Conservation (phyloP, 1,139 yeast genomes). For the Blastobotrys arbuscula region DNA sequence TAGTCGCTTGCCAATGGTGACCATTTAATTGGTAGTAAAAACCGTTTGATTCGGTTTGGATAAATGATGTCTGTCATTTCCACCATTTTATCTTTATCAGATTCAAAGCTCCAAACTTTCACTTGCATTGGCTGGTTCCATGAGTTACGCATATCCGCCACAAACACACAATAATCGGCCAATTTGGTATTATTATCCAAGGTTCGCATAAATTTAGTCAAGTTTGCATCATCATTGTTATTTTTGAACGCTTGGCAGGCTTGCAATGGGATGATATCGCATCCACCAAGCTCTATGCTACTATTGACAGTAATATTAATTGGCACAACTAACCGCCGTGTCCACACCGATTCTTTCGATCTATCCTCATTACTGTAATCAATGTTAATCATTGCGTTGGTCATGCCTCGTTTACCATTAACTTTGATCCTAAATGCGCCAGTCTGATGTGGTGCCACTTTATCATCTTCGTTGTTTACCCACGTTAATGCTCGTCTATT, state of each 20-base stretch:
- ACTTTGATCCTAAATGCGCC: constrained; percentile 50
- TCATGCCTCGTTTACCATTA: constrained; percentile 69
- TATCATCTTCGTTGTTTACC: constrained; percentile 18
- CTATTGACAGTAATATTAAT: constrained; percentile 63
- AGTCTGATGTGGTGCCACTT: constrained; percentile 25
- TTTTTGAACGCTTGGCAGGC: constrained; percentile 16
- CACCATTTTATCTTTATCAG: constrained; percentile 21
- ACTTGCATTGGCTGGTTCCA: constrained; percentile 45
- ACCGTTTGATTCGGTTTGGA: constrained; percentile 51
- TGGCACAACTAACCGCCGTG: constrained; percentile 58
- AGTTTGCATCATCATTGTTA: constrained; percentile 5
- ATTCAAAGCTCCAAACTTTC: constrained; percentile 33
- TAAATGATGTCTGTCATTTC: constrained; percentile 34
- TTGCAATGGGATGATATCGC: constrained; percentile 55
- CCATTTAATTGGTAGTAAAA: constrained; percentile 65
- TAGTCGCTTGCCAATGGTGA: constrained; percentile 43
- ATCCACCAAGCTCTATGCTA: constrained; percentile 67
- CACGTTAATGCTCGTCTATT: constrained; percentile 51
- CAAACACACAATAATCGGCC: constrained; percentile 54
- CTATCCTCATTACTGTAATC: constrained; percentile 49
- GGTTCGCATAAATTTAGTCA: constrained; percentile 16
- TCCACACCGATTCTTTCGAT: constrained; percentile 31
- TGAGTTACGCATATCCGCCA: constrained; percentile 64
- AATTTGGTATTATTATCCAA: constrained; percentile 28
- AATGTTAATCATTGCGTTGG: constrained; percentile 56